These are phyloP conservation scores for Mycena rebaudengoi DNA, from an alignment of 768 basidiomycete species.

Conservation along the genomic window DNA sequence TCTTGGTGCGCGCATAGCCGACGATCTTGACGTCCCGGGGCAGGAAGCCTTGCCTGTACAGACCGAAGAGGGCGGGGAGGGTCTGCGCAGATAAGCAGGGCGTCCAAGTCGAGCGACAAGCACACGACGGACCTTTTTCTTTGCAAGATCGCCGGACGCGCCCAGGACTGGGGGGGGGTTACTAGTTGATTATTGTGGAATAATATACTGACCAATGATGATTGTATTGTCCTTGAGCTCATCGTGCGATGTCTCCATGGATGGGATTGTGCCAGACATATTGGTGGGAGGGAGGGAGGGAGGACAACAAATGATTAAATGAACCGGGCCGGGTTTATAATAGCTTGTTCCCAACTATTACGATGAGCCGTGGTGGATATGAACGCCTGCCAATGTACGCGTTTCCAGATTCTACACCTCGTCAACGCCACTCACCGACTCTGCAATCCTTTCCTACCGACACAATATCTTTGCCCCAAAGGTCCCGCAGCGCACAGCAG, in stretches of 20 bases:
- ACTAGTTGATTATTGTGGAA: too few relatives aligned
- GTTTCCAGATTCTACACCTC: conserved; percentile 40
- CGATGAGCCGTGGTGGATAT: conserved; percentile 44
- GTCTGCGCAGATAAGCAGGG: conserved; percentile 61
- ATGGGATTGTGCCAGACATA: too few relatives aligned
- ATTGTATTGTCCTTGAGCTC: conserved; percentile 88
- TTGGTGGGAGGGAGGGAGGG: too few relatives aligned
- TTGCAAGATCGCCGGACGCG: conserved; percentile 96
- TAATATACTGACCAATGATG: conserved; percentile 86
- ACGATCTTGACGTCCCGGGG: conserved; percentile 89
- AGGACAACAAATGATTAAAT: too few relatives aligned
- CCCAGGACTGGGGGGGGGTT: conserved; percentile 73
- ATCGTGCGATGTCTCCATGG: conserved; percentile 79
- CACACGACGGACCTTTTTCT: conserved; percentile 82
- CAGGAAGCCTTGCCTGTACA: conserved; percentile 83
- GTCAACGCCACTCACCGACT: conserved; percentile 32
- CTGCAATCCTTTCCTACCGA: conserved; percentile 15
- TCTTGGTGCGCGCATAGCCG: conserved; percentile 98
- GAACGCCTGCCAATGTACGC: conserved; percentile 62
- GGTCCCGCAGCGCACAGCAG: conserved; percentile 35
- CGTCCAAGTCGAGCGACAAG: neutral
- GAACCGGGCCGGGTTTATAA: too few relatives aligned
- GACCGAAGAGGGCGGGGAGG: conserved; percentile 92
- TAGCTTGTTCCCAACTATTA: too few relatives aligned
- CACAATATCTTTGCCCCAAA: conserved; percentile 28